Evolutionary conservation across 768 basidiomycete species (phyloP).

Genomic region (Dacryopinax primogenitus): DNA sequence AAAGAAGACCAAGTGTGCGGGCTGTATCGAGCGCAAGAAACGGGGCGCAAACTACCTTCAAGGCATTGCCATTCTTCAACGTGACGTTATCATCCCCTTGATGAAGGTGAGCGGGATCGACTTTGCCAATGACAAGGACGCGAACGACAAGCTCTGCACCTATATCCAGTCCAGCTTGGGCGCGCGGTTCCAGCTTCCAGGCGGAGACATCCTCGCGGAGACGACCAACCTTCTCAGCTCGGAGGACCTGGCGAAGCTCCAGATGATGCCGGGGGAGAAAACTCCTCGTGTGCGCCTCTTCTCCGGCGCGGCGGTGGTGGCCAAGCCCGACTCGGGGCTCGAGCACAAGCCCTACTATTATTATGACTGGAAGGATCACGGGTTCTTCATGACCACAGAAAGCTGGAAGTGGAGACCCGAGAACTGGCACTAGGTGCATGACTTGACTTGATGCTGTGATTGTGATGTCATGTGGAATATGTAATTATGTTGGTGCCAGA

Average conservation of each 20-base stretch:
- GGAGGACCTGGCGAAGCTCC: not conserved
- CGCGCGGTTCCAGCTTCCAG: constrained; percentile 3
- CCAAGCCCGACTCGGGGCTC: not conserved
- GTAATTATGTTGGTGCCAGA: too few relatives aligned
- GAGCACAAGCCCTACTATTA: constrained; percentile 6
- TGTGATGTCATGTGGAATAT: not conserved
- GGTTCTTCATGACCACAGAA: not conserved
- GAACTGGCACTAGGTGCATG: not conserved
- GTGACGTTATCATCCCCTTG: not conserved
- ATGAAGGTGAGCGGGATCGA: not conserved
- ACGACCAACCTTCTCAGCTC: not conserved
- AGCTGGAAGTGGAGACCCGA: constrained; percentile 1
- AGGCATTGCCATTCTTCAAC: not conserved
- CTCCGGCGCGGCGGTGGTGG: not conserved
- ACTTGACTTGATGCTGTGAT: not conserved
- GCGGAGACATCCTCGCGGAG: not conserved
- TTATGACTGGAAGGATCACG: constrained; percentile 1
- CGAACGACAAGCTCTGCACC: not conserved
- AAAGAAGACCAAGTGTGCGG: constrained; percentile 6
- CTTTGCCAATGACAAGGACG: not conserved
- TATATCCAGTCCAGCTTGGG: not conserved
- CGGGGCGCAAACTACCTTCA: not conserved
- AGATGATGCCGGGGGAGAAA: not conserved
- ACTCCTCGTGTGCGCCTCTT: not conserved
- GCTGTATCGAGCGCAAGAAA: not conserved